Conservation (phyloP, 805 yeast species). For the Hanseniaspora guilliermondii region DNA sequence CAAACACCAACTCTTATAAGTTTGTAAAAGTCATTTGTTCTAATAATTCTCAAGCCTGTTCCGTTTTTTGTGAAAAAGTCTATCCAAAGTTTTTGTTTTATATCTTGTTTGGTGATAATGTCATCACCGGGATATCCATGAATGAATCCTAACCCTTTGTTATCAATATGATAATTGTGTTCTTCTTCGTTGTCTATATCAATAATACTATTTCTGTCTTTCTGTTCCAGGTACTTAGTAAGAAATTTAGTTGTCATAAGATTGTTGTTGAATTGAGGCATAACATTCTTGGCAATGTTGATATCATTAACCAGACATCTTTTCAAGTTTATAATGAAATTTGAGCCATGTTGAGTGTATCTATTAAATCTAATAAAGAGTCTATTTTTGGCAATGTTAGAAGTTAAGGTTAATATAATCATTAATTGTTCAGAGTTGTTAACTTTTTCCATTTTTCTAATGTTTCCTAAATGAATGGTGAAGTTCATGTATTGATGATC, state of each 20-base stretch:
- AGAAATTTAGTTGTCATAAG: neutral
- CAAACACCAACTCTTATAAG: conserved; percentile 85
- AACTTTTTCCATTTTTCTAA: conserved; percentile 75
- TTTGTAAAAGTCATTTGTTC: conserved; percentile 66
- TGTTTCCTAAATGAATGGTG: conserved; percentile 58
- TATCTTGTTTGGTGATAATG: conserved; percentile 58
- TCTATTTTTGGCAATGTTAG: conserved; percentile 33
- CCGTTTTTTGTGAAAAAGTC: conserved; percentile 80
- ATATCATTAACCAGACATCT: conserved; percentile 50
- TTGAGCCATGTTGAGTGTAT: conserved; percentile 57
- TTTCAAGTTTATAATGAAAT: conserved; percentile 60
- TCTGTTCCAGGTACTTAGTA: neutral
- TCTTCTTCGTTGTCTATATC: conserved; percentile 24
- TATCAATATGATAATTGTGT: conserved; percentile 38
- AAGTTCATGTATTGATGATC: conserved; percentile 59
- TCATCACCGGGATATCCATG: conserved; percentile 89
- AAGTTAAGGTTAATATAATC: conserved; percentile 54
- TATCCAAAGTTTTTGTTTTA: conserved; percentile 86
- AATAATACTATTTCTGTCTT: conserved; percentile 40
- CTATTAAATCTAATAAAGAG: conserved; percentile 1
- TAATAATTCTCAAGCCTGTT: conserved; percentile 61
- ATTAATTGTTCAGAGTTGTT: conserved; percentile 74
- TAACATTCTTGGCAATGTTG: conserved; percentile 39
- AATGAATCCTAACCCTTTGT: conserved; percentile 74
- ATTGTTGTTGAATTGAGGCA: conserved; percentile 25